Base-by-base conservation (phyloP, 2,329 filamentous ascomycete genomes). In the Sclerotinia sclerotiorum region DNA sequence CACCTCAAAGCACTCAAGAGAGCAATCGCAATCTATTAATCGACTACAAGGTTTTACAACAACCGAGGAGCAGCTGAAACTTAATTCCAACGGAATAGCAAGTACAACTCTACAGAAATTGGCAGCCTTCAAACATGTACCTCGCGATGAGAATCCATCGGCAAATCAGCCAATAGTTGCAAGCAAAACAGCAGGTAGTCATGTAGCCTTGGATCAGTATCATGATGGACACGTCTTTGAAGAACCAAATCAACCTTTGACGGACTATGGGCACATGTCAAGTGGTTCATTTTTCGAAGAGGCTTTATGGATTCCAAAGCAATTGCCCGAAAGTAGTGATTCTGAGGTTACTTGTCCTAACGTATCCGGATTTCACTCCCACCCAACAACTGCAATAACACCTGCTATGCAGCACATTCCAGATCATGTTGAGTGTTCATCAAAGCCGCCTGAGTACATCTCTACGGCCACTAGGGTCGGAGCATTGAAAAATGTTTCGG, bases 41-140 rank as follows among this genome's bases (percentile, higher is more conserved):
- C 71, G 58, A 24, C 60, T 72, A 68, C 71, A 69, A 61, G 72
- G 72, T 35, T 76, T 71, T 65, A 73, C 70, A 29, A 74, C 74
- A 48, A 76, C 76, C n/a, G 71, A 77, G 70, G 70, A 75, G 49
- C 54, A 61, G 19, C 21, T 52, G 32, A 68, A 65, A 46, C 46
- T 52, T 5, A 66, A 61, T 13, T 46, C 56, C 7, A 65, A 61
- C 55, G 35, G 57, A n/a, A 60, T 70, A 35, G 55, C 69, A 56
- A 66, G 65, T 17, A 67, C 65, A 15, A 70, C 68, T 27, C 35
- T 70, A 24, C 63, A 65, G 27, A 69, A 68, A 49, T 46, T 68
- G 7, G 63, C 56, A 51, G 24, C 61, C 19, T 70, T 70, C 58
- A 69, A 44, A 60, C 67, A 63, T 55, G 61, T 52, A n/a, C 62